phyloP scores from a whole-genome alignment of 768 basidiomycete species.

The Boletus pseudo-olivaceus region DNA sequence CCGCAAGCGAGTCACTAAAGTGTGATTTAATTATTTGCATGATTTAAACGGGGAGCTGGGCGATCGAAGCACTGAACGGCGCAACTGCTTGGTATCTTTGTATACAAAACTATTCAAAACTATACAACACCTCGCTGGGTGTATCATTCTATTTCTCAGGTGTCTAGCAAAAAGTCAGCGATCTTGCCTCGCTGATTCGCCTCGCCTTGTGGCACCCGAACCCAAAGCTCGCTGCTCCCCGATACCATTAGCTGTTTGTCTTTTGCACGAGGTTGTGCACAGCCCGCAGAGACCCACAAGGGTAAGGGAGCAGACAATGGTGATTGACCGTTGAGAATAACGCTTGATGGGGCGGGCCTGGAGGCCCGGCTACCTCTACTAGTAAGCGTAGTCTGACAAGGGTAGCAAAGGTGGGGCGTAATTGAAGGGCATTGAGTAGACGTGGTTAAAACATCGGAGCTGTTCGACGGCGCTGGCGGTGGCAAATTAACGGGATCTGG shows the following conservation, averaged over 20 bases:
- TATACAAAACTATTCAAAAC: neutral
- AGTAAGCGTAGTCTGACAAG: conserved; percentile 58
- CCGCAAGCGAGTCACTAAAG: neutral
- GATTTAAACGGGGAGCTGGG: neutral
- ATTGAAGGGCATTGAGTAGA: conserved; percentile 27
- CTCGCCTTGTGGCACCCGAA: conserved; percentile 28
- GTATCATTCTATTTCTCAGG: conserved; percentile 2
- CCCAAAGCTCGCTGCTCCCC: conserved; percentile 31
- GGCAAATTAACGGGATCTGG: conserved; percentile 14
- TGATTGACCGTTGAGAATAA: conserved; percentile 1
- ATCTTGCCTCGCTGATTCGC: conserved; percentile 39
- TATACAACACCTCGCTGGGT: neutral
- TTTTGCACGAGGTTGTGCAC: neutral
- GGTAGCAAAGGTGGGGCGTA: conserved; percentile 52
- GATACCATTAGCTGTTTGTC: neutral
- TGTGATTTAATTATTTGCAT: conserved; percentile 1
- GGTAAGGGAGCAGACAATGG: conserved; percentile 19
- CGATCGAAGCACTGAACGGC: neutral
- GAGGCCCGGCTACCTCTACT: conserved; percentile 50
- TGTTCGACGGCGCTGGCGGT: neutral
- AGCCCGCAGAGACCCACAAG: conserved; percentile 33
- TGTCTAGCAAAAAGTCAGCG: conserved; percentile 37
- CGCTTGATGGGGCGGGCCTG: conserved; percentile 11
- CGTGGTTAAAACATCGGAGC: neutral
- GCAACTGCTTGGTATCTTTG: neutral